Base-by-base conservation (phyloP, 2,329 filamentous ascomycete genomes). In the Albophoma yamanashiensis region DNA sequence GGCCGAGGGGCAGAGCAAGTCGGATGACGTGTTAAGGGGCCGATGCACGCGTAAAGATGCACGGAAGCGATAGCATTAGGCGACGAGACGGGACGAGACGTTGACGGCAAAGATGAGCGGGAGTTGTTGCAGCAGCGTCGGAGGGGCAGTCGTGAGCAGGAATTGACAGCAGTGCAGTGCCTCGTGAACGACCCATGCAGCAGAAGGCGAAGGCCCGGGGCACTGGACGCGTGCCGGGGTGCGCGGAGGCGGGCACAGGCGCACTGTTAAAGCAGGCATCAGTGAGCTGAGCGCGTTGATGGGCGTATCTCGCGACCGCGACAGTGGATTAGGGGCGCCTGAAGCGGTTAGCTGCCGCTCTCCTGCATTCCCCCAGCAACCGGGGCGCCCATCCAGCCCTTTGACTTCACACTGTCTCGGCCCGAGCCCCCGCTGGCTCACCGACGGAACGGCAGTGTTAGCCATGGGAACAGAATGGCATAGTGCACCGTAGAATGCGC, bases 331-430 rank as follows among this genome's bases (percentile, higher is more conserved):
- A 11, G 20, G 22, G 38, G 15, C 25, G n/a, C 27, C 58, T 25
- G 27, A 57, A 60, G 31, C 20, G 52, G 58, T 25, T 60, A 58
- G 62, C 45, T 56, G 56, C 58, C 43, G 50, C 50, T 22, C 50
- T 39, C 36, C 34, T 20, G n/a, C 58, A 60, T 59, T 62, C 53
- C 53, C 56, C 58, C 61, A 53, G 58, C 60, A 60, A 60, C 59
- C 55, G 34, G 34, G 34, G 34, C 34, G 39, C 25, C 27, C 27
- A 31, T 2, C 50, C 17, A 11, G 11, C 36, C 9, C 36, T 38
- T 8, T 1, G n/a, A 34, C 50, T 11, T 43, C 50, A 31, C 58
- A n/a, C 39, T 59, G 45, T 42, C 25, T 55, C 47, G 17, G 31
- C 20, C 25, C 15, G 25, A 31, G 25, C 9, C 15, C 47, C 17